Conservation (phyloP, 2,329 filamentous ascomycete species). For the Cyphellophora attinorum region DNA sequence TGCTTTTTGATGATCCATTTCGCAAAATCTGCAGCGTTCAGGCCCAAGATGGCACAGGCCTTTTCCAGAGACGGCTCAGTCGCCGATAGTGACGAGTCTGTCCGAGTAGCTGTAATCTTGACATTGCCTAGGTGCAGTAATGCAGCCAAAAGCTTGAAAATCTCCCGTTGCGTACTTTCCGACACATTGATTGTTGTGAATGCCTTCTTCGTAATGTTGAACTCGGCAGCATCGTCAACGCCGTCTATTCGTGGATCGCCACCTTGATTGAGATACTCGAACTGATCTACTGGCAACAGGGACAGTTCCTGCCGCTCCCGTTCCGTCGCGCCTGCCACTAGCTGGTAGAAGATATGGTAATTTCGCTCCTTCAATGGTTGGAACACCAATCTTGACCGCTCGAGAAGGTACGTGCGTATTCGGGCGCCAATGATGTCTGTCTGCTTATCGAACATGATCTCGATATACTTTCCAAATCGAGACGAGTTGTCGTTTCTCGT, state of each 20-base stretch:
- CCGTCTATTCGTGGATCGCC: constrained; percentile 84
- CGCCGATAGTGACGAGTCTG: constrained; percentile 72
- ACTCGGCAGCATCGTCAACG: constrained; percentile 91
- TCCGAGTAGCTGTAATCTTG: constrained; percentile 84
- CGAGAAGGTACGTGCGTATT: constrained; percentile 90
- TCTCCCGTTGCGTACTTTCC: constrained; percentile 63
- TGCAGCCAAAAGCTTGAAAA: constrained; percentile 84
- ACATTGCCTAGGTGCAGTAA: constrained; percentile 92
- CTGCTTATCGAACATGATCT: constrained; percentile 95
- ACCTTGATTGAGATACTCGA: constrained; percentile 93
- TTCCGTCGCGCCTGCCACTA: constrained; percentile 84
- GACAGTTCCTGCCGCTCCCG: constrained; percentile 70
- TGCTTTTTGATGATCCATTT: constrained; percentile 99
- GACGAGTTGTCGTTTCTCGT: constrained; percentile 99
- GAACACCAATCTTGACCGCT: constrained; percentile 91
- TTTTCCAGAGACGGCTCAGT: constrained; percentile 73
- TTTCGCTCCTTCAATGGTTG: constrained; percentile 96
- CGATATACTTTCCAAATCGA: constrained; percentile 97
- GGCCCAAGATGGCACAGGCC: constrained; percentile 77
- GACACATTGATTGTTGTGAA: constrained; percentile 79
- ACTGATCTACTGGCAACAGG: constrained; percentile 76
- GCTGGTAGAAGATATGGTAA: constrained; percentile 98
- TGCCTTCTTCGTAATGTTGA: constrained; percentile 76
- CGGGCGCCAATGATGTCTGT: constrained; percentile 97
- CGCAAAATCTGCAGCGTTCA: constrained; percentile 75